Percentiles rank a stretch among this genome's conserved stretches.
Conservation (phyloP, 768 basidiomycete species). For the Ramaria sp. region DNA sequence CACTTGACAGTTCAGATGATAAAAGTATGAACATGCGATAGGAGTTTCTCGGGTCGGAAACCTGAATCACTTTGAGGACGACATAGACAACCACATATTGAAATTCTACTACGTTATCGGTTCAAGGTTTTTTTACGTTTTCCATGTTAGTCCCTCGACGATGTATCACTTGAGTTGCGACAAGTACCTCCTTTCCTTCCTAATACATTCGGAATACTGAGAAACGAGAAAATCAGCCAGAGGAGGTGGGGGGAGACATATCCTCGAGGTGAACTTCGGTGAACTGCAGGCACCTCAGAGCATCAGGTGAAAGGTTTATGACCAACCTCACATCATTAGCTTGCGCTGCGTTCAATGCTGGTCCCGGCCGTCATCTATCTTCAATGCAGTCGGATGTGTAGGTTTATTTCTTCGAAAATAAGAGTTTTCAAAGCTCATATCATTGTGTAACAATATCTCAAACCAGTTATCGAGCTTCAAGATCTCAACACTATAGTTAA, state of each 20-base stretch:
- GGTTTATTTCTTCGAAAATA: background rate
- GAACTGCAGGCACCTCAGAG: background rate
- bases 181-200: background rate
- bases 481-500: background rate
- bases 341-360: background rate
- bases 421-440: background rate
- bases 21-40: background rate
- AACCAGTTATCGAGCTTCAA: too few relatives aligned
- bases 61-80: too few relatives aligned
- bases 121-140: background rate
- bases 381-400: background rate
- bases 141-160: background rate
- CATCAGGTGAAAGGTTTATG: too few relatives aligned
- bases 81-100: too few relatives aligned
- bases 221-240: background rate
- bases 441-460: background rate
- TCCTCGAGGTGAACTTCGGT: background rate
- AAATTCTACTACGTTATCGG: too few relatives aligned
- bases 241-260: background rate
- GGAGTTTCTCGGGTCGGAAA: background rate
- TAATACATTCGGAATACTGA: background rate
- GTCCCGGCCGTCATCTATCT: background rate
- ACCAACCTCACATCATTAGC: conserved; percentile 1
- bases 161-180: background rate
- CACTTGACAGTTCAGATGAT: background rate